These are phyloP conservation scores for Oemleria cerasiformis DNA, from an alignment of 306 rosid species.

Conservation along the genomic window DNA sequence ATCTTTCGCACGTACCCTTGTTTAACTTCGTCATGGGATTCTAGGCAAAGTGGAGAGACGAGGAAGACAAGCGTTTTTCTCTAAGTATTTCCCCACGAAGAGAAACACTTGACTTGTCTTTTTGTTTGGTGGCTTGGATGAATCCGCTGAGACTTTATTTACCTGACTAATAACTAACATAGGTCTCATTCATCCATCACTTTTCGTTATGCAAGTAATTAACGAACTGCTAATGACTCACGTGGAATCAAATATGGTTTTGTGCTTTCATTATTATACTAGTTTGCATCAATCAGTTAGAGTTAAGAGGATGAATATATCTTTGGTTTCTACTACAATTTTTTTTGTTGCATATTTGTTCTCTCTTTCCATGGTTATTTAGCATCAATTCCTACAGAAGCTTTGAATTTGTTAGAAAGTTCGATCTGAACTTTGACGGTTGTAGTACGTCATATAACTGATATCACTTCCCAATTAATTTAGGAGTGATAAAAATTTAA, in stretches of 20 bases:
- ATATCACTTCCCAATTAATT: background rate
- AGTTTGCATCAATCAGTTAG: background rate
- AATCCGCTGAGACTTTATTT: no score
- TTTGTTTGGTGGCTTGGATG: no score
- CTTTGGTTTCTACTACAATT: background rate
- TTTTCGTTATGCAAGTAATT: background rate
- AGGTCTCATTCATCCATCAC: constrained; percentile 1
- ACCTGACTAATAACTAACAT: background rate
- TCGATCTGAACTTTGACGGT: background rate
- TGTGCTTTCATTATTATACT: background rate
- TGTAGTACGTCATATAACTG: background rate
- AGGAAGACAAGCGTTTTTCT: background rate
- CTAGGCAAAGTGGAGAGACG: constrained; percentile 8
- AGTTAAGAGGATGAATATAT: background rate
- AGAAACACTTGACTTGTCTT: no score
- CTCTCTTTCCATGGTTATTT: background rate
- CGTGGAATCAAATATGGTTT: background rate
- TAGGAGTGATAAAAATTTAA: background rate
- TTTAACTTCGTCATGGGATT: constrained; percentile 12
- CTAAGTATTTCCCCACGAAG: no score
- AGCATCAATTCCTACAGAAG: background rate
- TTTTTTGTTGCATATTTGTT: background rate
- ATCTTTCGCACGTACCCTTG: background rate
- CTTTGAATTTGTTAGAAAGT: background rate
- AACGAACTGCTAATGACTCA: background rate